Conservation (phyloP, 257 asterid genomes). For the Rubia yunnanensis region DNA sequence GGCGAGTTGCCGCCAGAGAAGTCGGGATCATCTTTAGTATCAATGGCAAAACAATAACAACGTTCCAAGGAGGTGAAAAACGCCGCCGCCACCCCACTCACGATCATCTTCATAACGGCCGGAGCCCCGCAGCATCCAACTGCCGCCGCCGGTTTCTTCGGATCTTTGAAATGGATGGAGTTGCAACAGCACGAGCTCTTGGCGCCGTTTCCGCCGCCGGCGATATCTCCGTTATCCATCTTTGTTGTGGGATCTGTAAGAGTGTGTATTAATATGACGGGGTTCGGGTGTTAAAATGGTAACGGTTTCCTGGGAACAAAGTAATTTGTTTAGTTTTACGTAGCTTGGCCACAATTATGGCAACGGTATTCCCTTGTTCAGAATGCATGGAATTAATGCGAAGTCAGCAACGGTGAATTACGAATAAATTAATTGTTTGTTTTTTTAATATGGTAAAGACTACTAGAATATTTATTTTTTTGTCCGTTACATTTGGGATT, state of each 20-base stretch:
- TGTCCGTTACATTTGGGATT: neutral
- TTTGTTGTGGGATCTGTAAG: neutral
- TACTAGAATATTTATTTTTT: neutral
- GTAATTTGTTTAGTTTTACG: neutral
- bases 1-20: constrained; percentile 22
- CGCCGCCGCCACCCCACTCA: constrained; percentile 26
- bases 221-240: constrained; percentile 19
- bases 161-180: neutral
- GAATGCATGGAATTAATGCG: neutral
- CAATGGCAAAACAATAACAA: constrained; percentile 37
- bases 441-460: neutral
- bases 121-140: constrained; percentile 12
- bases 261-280: neutral
- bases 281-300: no score
- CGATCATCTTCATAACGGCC: constrained; percentile 19
- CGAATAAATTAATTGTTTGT: neutral
- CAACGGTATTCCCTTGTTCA: neutral
- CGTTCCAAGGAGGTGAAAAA: constrained; percentile 46
- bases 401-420: neutral
- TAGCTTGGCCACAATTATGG: neutral
- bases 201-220: constrained; percentile 15
- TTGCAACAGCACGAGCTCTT: constrained; percentile 26
- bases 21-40: constrained; percentile 45
- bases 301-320: constrained; percentile 6
- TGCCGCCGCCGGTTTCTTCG: constrained; percentile 11